These are phyloP conservation scores for Atalantia buxifolia DNA, from an alignment of 345 rosid genomes.

Conservation along the genomic window DNA sequence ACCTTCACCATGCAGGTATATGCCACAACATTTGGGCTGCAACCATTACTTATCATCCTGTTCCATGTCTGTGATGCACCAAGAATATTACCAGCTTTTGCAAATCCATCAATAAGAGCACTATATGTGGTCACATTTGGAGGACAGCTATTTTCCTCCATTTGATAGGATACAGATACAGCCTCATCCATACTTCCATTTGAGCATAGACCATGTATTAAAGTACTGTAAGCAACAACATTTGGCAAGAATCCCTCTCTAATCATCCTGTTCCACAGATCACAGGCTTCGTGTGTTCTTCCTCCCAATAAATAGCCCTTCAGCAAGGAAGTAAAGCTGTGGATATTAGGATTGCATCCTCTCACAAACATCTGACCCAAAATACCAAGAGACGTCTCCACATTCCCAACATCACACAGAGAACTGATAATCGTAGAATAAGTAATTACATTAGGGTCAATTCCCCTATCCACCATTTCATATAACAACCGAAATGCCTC, in stretches of 20 bases:
- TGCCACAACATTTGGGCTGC: constrained; percentile 69
- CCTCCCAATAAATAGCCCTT: constrained; percentile 64
- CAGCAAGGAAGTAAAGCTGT: constrained; percentile 63
- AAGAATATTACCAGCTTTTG: constrained; percentile 54
- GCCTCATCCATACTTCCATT: constrained; percentile 53
- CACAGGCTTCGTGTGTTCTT: constrained; percentile 50
- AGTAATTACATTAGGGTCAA: constrained; percentile 66
- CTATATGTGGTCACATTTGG: constrained; percentile 65
- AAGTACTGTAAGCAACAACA: constrained; percentile 58
- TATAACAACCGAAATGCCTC: constrained; percentile 48
- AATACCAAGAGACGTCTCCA: constrained; percentile 58
- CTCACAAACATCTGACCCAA: constrained; percentile 62
- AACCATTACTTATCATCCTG: constrained; percentile 64
- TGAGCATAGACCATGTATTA: constrained; percentile 65
- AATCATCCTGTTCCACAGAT: constrained; percentile 56
- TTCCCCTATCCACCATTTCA: constrained; percentile 50
- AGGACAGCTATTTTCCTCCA: constrained; percentile 50
- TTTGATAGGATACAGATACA: constrained; percentile 42
- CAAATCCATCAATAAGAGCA: constrained; percentile 67
- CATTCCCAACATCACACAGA: constrained; percentile 48
- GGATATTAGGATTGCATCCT: constrained; percentile 66
- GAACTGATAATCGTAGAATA: constrained; percentile 64
- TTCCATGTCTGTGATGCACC: constrained; percentile 81
- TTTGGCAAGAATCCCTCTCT: constrained; percentile 50
- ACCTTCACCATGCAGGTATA: constrained; percentile 82